Evolutionary conservation across 495 filamentous ascomycete genomes (phyloP).

Genomic region (Aspergillus campestris): DNA sequence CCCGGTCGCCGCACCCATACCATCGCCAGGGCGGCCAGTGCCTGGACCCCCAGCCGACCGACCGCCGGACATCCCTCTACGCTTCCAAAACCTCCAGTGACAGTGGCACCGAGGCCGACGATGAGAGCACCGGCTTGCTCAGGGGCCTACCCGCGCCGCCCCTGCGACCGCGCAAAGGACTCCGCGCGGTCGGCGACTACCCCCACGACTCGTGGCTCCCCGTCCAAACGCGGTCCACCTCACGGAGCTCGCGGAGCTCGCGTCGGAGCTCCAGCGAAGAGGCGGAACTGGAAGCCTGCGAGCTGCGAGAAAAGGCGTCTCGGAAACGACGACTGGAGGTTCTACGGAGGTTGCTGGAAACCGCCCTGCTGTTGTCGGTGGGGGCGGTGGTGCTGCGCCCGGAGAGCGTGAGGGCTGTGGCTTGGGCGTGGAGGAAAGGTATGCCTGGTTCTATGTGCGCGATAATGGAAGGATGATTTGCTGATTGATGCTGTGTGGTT

Average conservation of each 20-base stretch:
- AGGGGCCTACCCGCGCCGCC: slow-evolving; percentile 74
- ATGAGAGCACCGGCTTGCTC: slow-evolving; percentile 64
- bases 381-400: slow-evolving; percentile 32
- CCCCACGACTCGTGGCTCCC: slow-evolving; percentile 31
- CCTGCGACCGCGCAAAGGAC: slow-evolving; percentile 61
- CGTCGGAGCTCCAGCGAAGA: slow-evolving; percentile 35
- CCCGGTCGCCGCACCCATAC: slow-evolving; percentile 74
- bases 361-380: slow-evolving; percentile 34
- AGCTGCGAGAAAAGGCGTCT: slow-evolving; percentile 22
- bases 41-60: slow-evolving; percentile 14
- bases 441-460: background rate
- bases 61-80: slow-evolving; percentile 16
- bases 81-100: slow-evolving; percentile 60
- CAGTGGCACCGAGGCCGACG: slow-evolving; percentile 86
- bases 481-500: slow-evolving; percentile 5
- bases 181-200: slow-evolving; percentile 42
- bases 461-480: background rate
- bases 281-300: slow-evolving; percentile 16
- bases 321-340: slow-evolving; percentile 35
- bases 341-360: slow-evolving; percentile 37
- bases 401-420: slow-evolving; percentile 23
- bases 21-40: slow-evolving; percentile 38
- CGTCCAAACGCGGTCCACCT: slow-evolving; percentile 19
- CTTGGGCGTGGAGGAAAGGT: slow-evolving; percentile 40
- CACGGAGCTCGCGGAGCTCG: slow-evolving; percentile 27